Evolutionary conservation across 78 protist species (phyloP).

Genomic region (Bodo saltans): DNA sequence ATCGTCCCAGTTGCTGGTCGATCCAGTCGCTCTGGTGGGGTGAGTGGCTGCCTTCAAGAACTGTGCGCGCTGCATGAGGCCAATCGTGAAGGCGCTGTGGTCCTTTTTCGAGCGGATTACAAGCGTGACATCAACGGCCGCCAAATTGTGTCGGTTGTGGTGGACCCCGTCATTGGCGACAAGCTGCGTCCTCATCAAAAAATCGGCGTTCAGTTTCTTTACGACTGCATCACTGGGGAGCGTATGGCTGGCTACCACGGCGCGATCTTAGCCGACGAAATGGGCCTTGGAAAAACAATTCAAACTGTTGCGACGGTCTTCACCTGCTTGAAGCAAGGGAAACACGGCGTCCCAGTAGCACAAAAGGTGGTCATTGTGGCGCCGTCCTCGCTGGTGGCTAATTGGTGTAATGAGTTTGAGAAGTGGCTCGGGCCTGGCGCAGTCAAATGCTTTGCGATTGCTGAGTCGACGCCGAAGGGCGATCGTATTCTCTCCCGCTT

Average conservation of each 20-base stretch:
- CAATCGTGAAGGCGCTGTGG: conserved; percentile 6
- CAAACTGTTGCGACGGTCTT: conserved; percentile 28
- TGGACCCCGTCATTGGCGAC: conserved; percentile 31
- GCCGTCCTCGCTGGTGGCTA: conserved; percentile 25
- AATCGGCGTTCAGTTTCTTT: conserved; percentile 36
- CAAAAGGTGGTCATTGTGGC: conserved; percentile 35
- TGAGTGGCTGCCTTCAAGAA: background rate
- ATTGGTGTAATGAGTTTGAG: conserved; percentile 46
- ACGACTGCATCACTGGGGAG: conserved; percentile 39
- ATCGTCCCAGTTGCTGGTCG: background rate
- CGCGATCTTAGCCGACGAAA: conserved; percentile 41
- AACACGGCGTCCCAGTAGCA: conserved; percentile 3
- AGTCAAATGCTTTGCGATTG: conserved; percentile 14
- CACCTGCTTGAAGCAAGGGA: conserved; percentile 33
- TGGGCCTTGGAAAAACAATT: conserved; percentile 50
- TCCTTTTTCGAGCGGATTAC: conserved; percentile 23
- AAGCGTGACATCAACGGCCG: conserved; percentile 3
- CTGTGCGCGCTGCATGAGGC: background rate
- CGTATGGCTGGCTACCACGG: conserved; percentile 14
- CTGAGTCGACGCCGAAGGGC: conserved; percentile 5
- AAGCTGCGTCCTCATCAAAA: conserved; percentile 24
- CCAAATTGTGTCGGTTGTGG: conserved; percentile 5
- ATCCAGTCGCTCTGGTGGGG: background rate
- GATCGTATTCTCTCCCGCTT: conserved; percentile 2
- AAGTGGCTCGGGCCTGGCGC: conserved; percentile 33